These are phyloP conservation scores for Vachellia collinsii DNA, from an alignment of 306 rosid genomes.

Conservation along the genomic window DNA sequence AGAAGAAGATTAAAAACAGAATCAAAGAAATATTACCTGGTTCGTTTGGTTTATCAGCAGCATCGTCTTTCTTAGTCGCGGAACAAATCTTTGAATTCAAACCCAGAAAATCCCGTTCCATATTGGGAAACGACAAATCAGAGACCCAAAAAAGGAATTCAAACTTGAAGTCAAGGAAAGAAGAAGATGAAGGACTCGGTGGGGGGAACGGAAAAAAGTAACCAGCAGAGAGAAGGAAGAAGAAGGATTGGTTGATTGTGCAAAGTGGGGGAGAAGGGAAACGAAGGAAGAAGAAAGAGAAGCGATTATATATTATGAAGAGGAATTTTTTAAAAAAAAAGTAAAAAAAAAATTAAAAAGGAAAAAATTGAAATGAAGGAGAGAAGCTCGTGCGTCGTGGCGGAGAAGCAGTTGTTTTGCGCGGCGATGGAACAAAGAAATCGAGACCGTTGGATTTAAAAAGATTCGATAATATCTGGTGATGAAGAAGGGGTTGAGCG, in stretches of 20 bases:
- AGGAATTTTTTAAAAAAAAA: not conserved
- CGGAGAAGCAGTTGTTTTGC: not conserved
- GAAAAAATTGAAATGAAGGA: not conserved
- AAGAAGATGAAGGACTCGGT: not conserved
- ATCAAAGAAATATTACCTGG: slow-evolving; percentile 48
- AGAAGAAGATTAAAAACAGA: not conserved
- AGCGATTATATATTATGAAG: not conserved
- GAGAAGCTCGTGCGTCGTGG: not conserved
- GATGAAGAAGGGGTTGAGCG: not conserved
- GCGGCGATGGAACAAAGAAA: not conserved
- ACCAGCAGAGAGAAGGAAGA: not conserved
- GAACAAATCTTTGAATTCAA: slow-evolving; percentile 52
- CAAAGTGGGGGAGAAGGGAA: not conserved
- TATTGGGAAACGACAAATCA: slow-evolving; percentile 11
- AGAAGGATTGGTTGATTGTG: not conserved
- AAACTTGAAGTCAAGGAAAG: not conserved
- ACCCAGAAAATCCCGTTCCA: slow-evolving; percentile 85
- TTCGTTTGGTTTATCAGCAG: slow-evolving; percentile 42
- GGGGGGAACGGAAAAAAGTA: not conserved
- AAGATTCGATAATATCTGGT: not conserved
- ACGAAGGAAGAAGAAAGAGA: not conserved
- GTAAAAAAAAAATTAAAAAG: not conserved
- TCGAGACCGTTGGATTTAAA: slow-evolving; percentile 44
- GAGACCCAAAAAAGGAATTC: not conserved
- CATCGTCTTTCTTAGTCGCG: slow-evolving; percentile 44